Percentiles rank a stretch among this genome's conserved stretches.
phyloP scores from a whole-genome alignment of 371 early-diverging fungal species.

The Actinomortierella ambigua region DNA sequence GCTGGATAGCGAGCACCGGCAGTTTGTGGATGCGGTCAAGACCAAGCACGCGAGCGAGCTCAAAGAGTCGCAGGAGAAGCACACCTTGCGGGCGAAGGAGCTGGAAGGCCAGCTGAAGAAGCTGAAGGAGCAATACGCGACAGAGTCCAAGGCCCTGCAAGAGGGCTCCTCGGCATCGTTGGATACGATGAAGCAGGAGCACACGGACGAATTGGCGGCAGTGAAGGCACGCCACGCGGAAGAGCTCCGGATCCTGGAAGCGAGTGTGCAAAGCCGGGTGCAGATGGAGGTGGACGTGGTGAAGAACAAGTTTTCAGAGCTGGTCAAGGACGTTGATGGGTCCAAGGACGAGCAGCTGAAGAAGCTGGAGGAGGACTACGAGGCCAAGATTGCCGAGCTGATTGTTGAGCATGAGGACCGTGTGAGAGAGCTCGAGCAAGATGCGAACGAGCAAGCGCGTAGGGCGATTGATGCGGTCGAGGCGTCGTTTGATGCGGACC shows the following conservation, averaged over 20 bases:
- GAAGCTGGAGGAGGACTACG: conserved; percentile 35
- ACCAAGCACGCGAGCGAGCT: conserved; percentile 19
- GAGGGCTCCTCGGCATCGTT: conserved; percentile 1
- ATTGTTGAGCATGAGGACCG: conserved; percentile 32
- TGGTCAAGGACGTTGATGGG: conserved; percentile 23
- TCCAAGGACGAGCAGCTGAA: conserved; percentile 36
- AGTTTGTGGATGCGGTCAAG: conserved; percentile 16
- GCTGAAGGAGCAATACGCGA: conserved; percentile 25
- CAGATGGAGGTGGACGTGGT: conserved; percentile 37
- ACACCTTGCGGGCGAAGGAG: conserved; percentile 11
- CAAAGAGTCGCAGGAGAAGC: conserved; percentile 17
- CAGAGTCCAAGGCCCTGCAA: conserved; percentile 14
- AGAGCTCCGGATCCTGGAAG: conserved; percentile 20
- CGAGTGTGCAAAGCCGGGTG: conserved; percentile 22
- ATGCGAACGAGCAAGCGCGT: conserved; percentile 38
- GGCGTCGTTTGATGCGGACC: conserved; percentile 32
- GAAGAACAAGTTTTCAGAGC: conserved; percentile 30
- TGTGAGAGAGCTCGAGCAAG: conserved; percentile 29
- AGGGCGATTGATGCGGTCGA: conserved; percentile 37
- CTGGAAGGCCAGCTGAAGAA: conserved; percentile 30
- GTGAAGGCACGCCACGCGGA: conserved; percentile 28
- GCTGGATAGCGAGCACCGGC: conserved; percentile 34
- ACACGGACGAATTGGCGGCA: conserved; percentile 23
- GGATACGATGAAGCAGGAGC: conserved; percentile 26
- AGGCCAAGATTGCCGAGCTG: conserved; percentile 35